Conservation (phyloP, 345 rosid species). For the Raphanus sativus region DNA sequence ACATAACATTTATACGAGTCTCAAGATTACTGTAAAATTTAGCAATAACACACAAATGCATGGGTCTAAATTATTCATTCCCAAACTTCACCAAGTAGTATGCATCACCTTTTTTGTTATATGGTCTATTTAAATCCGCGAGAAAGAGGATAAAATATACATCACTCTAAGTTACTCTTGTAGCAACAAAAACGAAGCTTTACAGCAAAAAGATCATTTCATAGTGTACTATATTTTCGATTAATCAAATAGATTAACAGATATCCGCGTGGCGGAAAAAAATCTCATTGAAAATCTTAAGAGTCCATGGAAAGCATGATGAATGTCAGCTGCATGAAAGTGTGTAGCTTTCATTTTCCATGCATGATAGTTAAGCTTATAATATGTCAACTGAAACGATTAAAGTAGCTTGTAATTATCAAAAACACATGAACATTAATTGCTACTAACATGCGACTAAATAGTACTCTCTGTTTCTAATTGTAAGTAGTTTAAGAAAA, state of each 20-base stretch:
- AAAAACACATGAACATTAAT: conserved; percentile 1
- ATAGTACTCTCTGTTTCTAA: too few species aligned
- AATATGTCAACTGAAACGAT: conserved; percentile 7
- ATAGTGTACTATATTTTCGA: neutral
- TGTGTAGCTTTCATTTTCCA: conserved; percentile 34
- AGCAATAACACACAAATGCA: too few species aligned
- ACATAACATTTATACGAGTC: too few species aligned
- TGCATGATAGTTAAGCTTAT: conserved; percentile 24
- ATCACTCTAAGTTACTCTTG: neutral
- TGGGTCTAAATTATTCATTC: neutral
- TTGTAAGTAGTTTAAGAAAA: too few species aligned
- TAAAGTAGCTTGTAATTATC: conserved; percentile 23
- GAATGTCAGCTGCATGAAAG: conserved; percentile 40
- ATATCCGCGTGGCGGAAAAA: conserved; percentile 27
- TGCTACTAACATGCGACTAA: neutral
- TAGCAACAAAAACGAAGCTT: neutral
- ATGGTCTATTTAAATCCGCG: neutral
- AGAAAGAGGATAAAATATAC: neutral
- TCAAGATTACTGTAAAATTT: too few species aligned
- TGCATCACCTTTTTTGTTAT: neutral
- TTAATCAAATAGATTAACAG: conserved; percentile 17
- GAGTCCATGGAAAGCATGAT: conserved; percentile 37
- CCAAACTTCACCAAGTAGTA: neutral
- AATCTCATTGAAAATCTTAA: conserved; percentile 31
- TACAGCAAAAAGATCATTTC: neutral